Base-by-base conservation (phyloP, 2,329 filamentous ascomycete species). In the Xylaria arbuscula region DNA sequence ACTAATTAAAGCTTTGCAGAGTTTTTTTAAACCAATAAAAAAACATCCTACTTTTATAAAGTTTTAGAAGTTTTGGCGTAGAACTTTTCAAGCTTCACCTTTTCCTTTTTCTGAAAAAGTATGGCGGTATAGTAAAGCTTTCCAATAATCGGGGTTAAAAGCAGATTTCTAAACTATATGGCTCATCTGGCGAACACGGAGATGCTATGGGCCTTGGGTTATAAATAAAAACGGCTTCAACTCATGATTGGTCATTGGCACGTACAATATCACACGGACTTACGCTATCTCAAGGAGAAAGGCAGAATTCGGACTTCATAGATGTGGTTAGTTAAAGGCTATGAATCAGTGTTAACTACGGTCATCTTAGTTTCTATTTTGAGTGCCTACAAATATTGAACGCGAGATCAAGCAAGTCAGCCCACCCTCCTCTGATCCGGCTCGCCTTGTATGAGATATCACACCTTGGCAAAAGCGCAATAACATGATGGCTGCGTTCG, bases 321-420 rank as follows among this genome's bases (percentile, higher is more conserved):
- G n/a, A 57, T 64, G 22, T 64, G 17, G 53, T 57, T 64, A 9
- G 45, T 19, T 58, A 57, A 19, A 64, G 45, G 62, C 45, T 38
- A 17, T 57, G 9, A 53, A 19, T n/a, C n/a, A n/a, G n/a, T n/a
- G 17, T 63, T 10, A 50, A 50, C 11, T 63, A 56, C 17, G 19
- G 61, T 15, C 15, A 32, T n/a, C 13, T 63, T 57, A 9, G 34
- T 63, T 57, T 51, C 53, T 62, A 55, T 62, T 62, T 62, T n/a
- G 24, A 24, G 50, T 36, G 15, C 2, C 40, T 24, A n/a, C 19
- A 8, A 50, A 63, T 63, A 5, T n/a, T 57, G 15, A 63, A 57
- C 50, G 50, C 11, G 6, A 63, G 32, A 56, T 63, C n/a, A 63
- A 50, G 15, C 42, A 63, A 28, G 61, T 48, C 8, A 0, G 40